A percentile compares a stretch with the other conserved stretches of the same genome.
These are phyloP conservation scores for Avicennia marina DNA, from an alignment of 257 asterid species.

Conservation along the genomic window DNA sequence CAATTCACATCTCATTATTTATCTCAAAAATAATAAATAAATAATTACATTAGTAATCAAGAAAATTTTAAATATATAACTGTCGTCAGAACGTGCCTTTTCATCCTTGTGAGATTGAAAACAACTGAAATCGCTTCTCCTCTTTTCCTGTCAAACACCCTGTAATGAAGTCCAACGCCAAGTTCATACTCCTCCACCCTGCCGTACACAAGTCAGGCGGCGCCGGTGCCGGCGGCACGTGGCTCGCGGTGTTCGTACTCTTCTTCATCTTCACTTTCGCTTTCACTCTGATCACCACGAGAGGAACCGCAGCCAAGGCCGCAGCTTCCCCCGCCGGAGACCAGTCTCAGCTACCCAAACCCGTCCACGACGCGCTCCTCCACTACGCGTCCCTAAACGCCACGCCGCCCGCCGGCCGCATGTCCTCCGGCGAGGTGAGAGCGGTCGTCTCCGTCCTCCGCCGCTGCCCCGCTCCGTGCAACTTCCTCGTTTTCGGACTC, in stretches of 20 bases:
- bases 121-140: no score
- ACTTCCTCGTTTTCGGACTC: conserved; percentile 72
- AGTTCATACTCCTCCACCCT: conserved; percentile 45
- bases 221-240: conserved; percentile 17
- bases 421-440: conserved; percentile 37
- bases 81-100: no score
- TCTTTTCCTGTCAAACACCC: no score
- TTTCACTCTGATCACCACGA: conserved; percentile 37
- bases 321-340: not conserved
- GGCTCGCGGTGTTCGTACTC: conserved; percentile 29
- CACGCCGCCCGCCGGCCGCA: conserved; percentile 12
- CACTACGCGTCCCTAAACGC: conserved; percentile 42
- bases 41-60: no score
- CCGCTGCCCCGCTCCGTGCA: conserved; percentile 52
- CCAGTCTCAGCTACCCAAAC: conserved; percentile 19
- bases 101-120: no score
- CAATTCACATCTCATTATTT: no score
- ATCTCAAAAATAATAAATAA: no score
- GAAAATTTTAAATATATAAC: no score
- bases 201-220: conserved; percentile 26
- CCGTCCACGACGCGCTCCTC: conserved; percentile 40
- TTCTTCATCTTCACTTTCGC: conserved; percentile 38
- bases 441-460: conserved; percentile 38
- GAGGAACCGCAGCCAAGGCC: conserved; percentile 14
- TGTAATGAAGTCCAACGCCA: conserved; percentile 48